Percentiles rank a stretch among this genome's conserved stretches.
Evolutionary conservation across 2,329 filamentous ascomycete genomes (phyloP).

Genomic region (Lasiodiplodia sp.): DNA sequence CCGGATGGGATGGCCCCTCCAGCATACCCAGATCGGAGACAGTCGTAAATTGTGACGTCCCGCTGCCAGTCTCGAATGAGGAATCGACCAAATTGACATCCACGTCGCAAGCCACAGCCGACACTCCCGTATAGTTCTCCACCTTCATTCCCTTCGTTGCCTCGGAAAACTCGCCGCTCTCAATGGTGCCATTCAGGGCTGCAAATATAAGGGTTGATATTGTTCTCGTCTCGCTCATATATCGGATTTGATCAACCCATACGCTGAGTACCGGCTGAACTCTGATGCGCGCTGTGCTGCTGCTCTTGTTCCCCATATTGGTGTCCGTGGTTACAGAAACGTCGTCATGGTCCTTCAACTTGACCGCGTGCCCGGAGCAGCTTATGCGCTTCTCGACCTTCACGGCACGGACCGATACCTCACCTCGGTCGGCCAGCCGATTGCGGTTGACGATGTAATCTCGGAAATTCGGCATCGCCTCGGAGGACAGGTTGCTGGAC

Average conservation of each 20-base stretch:
- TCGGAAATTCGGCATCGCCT: constrained; percentile 17
- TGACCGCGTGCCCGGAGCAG: constrained; percentile 17
- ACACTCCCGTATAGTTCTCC: background rate
- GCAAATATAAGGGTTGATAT: constrained; percentile 26
- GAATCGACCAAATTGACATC: constrained; percentile 19
- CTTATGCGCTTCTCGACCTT: constrained; percentile 8
- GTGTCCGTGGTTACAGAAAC: background rate
- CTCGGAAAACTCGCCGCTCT: background rate
- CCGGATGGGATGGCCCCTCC: background rate
- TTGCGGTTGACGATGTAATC: constrained; percentile 22
- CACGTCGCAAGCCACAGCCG: constrained; percentile 21
- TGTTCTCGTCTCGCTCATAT: constrained; percentile 11
- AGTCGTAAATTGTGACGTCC: background rate
- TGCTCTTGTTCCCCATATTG: background rate
- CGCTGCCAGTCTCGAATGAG: constrained; percentile 7
- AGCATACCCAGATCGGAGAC: background rate
- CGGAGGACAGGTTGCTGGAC: constrained; percentile 7
- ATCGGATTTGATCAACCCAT: constrained; percentile 23
- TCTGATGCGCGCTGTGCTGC: constrained; percentile 13
- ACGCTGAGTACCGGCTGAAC: constrained; percentile 23
- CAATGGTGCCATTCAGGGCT: constrained; percentile 21
- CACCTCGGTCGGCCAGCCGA: background rate
- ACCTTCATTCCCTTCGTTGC: background rate
- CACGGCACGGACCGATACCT: constrained; percentile 22
- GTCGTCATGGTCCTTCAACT: background rate